Base-by-base conservation (phyloP, 116 monocot species). In the Posidonia oceanica region DNA sequence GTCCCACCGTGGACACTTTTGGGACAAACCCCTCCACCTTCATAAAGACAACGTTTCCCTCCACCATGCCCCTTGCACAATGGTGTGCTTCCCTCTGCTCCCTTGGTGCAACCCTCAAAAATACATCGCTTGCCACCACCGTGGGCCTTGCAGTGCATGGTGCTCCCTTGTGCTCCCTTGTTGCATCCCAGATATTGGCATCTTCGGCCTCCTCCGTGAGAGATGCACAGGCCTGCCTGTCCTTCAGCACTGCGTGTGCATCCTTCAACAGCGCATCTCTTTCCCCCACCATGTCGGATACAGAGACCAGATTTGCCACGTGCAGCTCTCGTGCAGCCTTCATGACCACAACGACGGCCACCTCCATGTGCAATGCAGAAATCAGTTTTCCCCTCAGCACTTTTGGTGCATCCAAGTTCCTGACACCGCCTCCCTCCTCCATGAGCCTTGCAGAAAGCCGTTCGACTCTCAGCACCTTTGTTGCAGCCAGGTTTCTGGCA, bases 161-260 rank as follows among this genome's bases (percentile, higher is more conserved):
- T 98, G 71, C 98, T 98, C n/a, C 98, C 98, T 59, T 98, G 98
- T 0, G 98, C 93, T 15, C 98, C 98, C 72, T 98, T 98, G 39
- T 14, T 11, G 58, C 98, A 98, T 0, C 72, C 81, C 0, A 61
- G 55, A 52, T 59, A 81, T 69, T 88, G 93, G 85, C 98, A 98
- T 39, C 98, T 73, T 5, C 90, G 77, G 14, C 98, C 98, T 0
- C 98, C 98, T 36, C 98, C 98, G 72, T 98, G 98, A 10, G 93
- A 98, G 62, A 98, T 98, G 80, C 98, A 98, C 16, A 87, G 75
- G 13, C 93, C 93, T 4, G 80, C 85, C 70, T 90, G 90, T 0
- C 98, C 98, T 77, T 98, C 98, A 12, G 98, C 98, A 7, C 93
- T 93, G 20, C 90, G 73, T 4, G 78, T 74, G 78, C 98, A 98